phyloP scores from a whole-genome alignment of 331 rosid species.

The Quercus lobata region DNA sequence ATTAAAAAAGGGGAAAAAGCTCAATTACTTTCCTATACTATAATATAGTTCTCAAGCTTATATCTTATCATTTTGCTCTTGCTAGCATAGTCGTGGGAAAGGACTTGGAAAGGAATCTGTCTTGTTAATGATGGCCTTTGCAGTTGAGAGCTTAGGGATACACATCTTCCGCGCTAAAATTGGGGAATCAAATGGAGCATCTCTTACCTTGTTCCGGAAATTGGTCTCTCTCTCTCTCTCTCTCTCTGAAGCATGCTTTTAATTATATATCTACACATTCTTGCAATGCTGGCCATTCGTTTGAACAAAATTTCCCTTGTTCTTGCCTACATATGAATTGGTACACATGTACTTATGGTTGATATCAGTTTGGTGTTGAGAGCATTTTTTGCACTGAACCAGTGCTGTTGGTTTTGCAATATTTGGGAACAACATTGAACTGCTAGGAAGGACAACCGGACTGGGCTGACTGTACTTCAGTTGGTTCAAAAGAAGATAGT shows the following conservation, averaged over 20 bases:
- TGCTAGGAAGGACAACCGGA: too few relatives aligned
- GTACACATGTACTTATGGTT: not conserved
- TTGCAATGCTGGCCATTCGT: not conserved
- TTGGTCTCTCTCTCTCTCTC: slow-evolving; percentile 46
- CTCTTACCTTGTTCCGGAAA: slow-evolving; percentile 69
- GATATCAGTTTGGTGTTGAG: too few relatives aligned
- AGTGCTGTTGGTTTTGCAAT: too few relatives aligned
- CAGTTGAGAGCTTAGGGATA: slow-evolving; percentile 60
- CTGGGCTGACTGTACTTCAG: too few relatives aligned
- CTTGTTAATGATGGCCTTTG: slow-evolving; percentile 81
- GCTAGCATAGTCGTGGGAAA: slow-evolving; percentile 83
- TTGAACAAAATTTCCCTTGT: not conserved
- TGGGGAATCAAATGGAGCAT: slow-evolving; percentile 78
- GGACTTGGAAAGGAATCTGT: slow-evolving; percentile 83
- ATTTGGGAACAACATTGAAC: too few relatives aligned
- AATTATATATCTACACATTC: not conserved
- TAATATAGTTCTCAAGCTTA: slow-evolving; percentile 17
- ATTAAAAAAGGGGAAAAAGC: not conserved
- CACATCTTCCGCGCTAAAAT: slow-evolving; percentile 65
- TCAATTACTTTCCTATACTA: not conserved
- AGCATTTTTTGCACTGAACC: too few relatives aligned
- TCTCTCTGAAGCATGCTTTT: not conserved
- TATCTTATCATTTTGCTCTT: slow-evolving; percentile 22
- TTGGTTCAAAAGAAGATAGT: too few relatives aligned
- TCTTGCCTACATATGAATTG: not conserved